Base-by-base conservation (phyloP, 139 green algal genomes). In the Picochlorum sp. region DNA sequence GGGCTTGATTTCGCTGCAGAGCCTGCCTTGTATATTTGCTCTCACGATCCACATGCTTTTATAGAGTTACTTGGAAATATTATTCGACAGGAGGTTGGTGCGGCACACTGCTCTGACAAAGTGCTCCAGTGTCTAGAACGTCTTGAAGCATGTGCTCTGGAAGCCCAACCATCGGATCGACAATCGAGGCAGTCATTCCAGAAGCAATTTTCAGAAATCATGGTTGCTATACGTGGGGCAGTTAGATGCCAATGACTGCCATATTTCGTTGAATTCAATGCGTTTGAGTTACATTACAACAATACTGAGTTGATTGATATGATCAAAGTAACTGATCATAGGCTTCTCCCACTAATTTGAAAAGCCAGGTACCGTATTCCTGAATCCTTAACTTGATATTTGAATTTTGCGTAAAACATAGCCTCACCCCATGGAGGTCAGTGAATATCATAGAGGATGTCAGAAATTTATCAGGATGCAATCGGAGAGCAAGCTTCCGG, bases 391-490 rank as follows among this genome's bases (percentile, higher is more conserved):
- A 22, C 20, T 35, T 30, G 49, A 41, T 50, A 24, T 37, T 35
- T 18, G 44, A 25, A 29, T 55, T 20, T 39, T 64, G 37, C 5
- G 14, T 25, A 37, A 20, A 31, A 26, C 18, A 22, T 18, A 8
- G 39, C 4, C n/a, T 29, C 35, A 30, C 22, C 22, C 24, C 57
- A 20, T 24, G 58, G 35, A 30, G 33, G 49, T 40, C 10, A 24
- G 18, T 33, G 30, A 14, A 67, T 24, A 29, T 33, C 33, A 57
- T 50, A 65, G 10, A 50, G 39, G 39, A 14, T 8, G 35, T 20
- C 6, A 33, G 33, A 6, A 58, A 37, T 36, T 73, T 73, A 57
- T 97, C 90, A 1, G 90, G 90, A 36, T 97, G 90, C 25, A 91
- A 56, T 43, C 76, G 69, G 50, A 97, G 68, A 9, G 85, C 86